phyloP scores from a whole-genome alignment of 2,329 filamentous ascomycete genomes.

The Claviceps paspali region DNA sequence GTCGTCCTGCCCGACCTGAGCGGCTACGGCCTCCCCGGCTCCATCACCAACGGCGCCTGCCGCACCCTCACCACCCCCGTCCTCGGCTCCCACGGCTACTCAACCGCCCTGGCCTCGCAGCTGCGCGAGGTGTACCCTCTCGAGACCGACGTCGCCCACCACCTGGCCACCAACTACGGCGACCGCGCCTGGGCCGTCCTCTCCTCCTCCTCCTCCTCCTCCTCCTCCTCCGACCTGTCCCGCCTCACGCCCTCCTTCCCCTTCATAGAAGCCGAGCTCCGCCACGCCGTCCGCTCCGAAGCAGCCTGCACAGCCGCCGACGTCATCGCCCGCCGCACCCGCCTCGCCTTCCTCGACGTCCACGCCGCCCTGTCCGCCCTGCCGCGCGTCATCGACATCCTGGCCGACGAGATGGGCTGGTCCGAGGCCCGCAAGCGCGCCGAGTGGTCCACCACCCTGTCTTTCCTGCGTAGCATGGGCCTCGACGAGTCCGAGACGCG shows the following conservation, averaged over 20 bases:
- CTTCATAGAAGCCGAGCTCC: conserved; percentile 59
- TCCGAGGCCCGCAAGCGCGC: conserved; percentile 38
- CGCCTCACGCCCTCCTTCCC: conserved; percentile 53
- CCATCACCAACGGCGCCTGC: conserved; percentile 51
- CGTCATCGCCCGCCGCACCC: conserved; percentile 53
- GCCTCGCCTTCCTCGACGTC: conserved; percentile 62
- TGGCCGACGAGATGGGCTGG: conserved; percentile 56
- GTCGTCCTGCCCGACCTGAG: conserved; percentile 47
- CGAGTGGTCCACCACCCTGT: conserved; percentile 37
- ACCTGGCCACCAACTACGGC: conserved; percentile 27
- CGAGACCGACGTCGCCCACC: conserved; percentile 25
- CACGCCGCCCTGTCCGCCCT: conserved; percentile 54
- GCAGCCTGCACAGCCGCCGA: conserved; percentile 60
- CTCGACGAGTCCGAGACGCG: conserved; percentile 15
- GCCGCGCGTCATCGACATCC: conserved; percentile 55
- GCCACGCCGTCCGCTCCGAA: conserved; percentile 57
- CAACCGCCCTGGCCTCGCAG: conserved; percentile 18
- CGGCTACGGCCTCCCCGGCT: conserved; percentile 35
- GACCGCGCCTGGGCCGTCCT: conserved; percentile 57
- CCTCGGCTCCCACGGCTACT: conserved; percentile 60
- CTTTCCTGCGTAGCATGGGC: conserved; percentile 31
- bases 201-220: conserved; percentile 21
- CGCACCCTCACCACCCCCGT: conserved; percentile 61
- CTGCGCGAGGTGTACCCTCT: conserved; percentile 22
- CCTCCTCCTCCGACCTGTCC: conserved; percentile 28